phyloP scores from a whole-genome alignment of 176 grass and related monocot genomes.

The Carex pumila region DNA sequence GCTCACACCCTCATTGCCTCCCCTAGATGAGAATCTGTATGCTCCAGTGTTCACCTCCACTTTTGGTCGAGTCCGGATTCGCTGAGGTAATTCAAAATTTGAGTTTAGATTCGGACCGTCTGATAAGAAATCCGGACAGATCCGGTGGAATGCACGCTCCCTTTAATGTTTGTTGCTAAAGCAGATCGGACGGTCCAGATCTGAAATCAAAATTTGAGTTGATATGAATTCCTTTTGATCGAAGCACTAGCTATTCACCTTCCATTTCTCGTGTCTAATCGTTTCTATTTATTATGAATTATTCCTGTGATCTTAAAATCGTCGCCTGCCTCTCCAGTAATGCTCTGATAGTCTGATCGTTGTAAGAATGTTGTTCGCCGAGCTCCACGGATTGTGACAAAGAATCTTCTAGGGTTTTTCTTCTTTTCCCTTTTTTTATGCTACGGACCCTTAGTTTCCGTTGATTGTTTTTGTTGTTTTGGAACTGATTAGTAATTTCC shows the following conservation, averaged over 20 bases:
- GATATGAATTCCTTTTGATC: not conserved
- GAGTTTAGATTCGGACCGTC: too few species aligned
- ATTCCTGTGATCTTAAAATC: not conserved
- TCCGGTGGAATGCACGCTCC: too few species aligned
- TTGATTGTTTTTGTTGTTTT: not conserved
- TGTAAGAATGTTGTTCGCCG: not conserved
- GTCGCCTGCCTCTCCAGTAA: not conserved
- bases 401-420: not conserved
- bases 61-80: too few species aligned
- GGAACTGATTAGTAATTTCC: not conserved
- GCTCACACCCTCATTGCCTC: too few species aligned
- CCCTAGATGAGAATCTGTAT: not conserved
- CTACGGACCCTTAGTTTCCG: not conserved
- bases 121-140: too few species aligned
- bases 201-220: too few species aligned
- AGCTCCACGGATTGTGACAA: too few species aligned
- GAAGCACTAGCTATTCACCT: not conserved
- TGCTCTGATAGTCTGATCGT: not conserved
- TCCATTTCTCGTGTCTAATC: not conserved
- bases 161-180: too few species aligned
- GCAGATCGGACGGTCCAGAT: too few species aligned
- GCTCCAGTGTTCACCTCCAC: not conserved
- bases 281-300: not conserved
- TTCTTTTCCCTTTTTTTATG: not conserved
- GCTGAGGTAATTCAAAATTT: too few species aligned